Base-by-base conservation (phyloP, 768 basidiomycete genomes). In the Melanogaster broomeanus region DNA sequence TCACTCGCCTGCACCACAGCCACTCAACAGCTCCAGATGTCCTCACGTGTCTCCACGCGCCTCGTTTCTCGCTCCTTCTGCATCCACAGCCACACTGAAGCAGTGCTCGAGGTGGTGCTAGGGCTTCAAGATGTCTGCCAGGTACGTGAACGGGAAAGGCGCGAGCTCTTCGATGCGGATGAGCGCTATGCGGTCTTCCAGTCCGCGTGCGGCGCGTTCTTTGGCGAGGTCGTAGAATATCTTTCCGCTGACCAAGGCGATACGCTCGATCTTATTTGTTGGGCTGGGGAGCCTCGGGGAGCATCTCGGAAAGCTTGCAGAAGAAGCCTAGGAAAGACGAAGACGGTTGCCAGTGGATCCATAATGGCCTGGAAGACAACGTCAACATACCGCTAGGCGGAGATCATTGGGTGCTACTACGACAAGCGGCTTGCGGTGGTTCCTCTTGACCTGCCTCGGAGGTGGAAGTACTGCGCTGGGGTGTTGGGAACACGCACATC, bases 21-120 rank as follows among this genome's bases (percentile, higher is more conserved):
- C 68, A 19, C 67, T 65, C 58, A 27, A 91, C 77, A 19, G 56
- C 62, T 6, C 72, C 38, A 91, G 87, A 70, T 90, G 87, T 12
- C 72, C 66, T 74, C 78, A 94, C 3, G 87, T 81, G 2, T 94
- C 72, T 65, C 74, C 78, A 94, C 3, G 87, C 82, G 2, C 93
- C 67, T 95, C 92, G 63, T 97, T 96, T 63, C 75, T 81, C 3
- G 86, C 63, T 95, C 93, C 62, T 95, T 94, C 65, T 97, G 93
- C 16, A 90, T 73, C 84, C 88, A 96, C 9, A 79, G 40, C 59
- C 57, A 69, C 24, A 58, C 68, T 1, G 42, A 24, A n/a, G 25
- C 37, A 28, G 79, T 62, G 46, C 83, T 77, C 4, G 69, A 77
- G 16, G 62, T 52, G 0, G 61, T 40, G 60, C n/a, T 89, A 90